Percentiles rank a stretch among this genome's conserved stretches.
These are phyloP conservation scores for Dothidotthia symphoricarpi DNA, from an alignment of 2,329 filamentous ascomycete genomes.

Conservation along the genomic window DNA sequence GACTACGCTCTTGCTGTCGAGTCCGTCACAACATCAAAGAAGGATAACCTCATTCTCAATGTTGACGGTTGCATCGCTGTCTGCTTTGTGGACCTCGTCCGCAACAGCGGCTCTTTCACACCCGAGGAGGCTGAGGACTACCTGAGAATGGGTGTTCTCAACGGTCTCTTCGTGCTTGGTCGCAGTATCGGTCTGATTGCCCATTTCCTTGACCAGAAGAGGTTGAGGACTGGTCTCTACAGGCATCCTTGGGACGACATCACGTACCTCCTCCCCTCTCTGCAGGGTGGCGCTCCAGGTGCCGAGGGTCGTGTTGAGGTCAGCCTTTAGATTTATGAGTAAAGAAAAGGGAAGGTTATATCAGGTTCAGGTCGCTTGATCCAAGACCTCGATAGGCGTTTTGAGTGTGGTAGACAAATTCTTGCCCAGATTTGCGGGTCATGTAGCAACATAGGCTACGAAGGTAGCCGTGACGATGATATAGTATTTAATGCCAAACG, in stretches of 20 bases:
- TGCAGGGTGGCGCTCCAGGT: conserved; percentile 40
- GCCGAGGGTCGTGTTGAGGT: conserved; percentile 46
- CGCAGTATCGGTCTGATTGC: conserved; percentile 98
- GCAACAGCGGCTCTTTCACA: conserved; percentile 97
- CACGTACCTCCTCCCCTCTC: conserved; percentile 44
- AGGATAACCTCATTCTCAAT: conserved; percentile 99
- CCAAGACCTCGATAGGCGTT: conserved; percentile 30
- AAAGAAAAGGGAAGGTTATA: conserved; percentile 28
- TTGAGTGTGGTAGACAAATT: conserved; percentile 32
- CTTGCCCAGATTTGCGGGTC: conserved; percentile 20
- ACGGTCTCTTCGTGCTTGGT: conserved; percentile 97
- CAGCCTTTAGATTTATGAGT: conserved; percentile 34
- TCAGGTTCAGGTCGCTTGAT: conserved; percentile 25
- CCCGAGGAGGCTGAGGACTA: conserved; percentile 97
- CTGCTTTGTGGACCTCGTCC: conserved; percentile 96
- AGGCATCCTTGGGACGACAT: conserved; percentile 80
- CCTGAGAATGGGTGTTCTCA: conserved; percentile 97
- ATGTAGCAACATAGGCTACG: conserved; percentile 35
- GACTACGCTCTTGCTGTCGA: conserved; percentile 98
- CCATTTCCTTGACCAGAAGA: conserved; percentile 99
- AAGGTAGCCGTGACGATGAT: conserved; percentile 24
- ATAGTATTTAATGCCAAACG: conserved; percentile 34
- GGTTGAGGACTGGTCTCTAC: conserved; percentile 96
- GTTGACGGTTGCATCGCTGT: conserved; percentile 97
- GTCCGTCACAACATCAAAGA: conserved; percentile 98